These are phyloP conservation scores for Phyllosticta citrichinensis DNA, from an alignment of 2,329 filamentous ascomycete species.

Conservation along the genomic window DNA sequence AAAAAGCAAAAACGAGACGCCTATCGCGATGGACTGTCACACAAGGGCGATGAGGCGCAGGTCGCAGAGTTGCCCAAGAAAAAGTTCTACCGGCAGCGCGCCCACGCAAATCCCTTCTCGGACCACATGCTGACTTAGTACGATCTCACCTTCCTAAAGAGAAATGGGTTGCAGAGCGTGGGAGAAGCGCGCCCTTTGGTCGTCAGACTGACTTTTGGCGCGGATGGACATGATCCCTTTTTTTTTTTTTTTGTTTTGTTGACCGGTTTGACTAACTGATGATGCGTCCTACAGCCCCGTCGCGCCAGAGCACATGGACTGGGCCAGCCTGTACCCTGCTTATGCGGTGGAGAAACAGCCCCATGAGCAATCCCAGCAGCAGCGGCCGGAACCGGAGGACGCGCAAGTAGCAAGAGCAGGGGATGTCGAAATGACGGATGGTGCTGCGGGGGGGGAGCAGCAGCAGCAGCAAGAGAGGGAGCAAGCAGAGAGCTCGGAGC, in stretches of 20 bases:
- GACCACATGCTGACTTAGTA: constrained; percentile 88
- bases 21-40: constrained; percentile 28
- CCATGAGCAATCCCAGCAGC: neutral
- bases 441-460: neutral
- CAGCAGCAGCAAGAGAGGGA: constrained; percentile 9
- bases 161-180: neutral
- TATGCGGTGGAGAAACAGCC: constrained; percentile 40
- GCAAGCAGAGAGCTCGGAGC: constrained; percentile 4
- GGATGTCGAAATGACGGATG: constrained; percentile 17
- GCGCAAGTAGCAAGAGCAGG: neutral
- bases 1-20: constrained; percentile 38
- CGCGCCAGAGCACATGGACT: constrained; percentile 79
- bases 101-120: constrained; percentile 96
- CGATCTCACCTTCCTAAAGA: constrained; percentile 1
- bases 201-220: neutral
- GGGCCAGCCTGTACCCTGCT: constrained; percentile 72
- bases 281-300: constrained; percentile 49
- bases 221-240: neutral
- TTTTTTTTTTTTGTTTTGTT: neutral
- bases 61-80: constrained; percentile 74
- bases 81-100: constrained; percentile 91
- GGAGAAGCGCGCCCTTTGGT: no score
- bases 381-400: neutral
- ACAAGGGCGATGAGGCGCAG: constrained; percentile 38
- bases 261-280: constrained; percentile 4